These are phyloP conservation scores for Trametes coccinea DNA, from an alignment of 768 basidiomycete species.

Conservation along the genomic window DNA sequence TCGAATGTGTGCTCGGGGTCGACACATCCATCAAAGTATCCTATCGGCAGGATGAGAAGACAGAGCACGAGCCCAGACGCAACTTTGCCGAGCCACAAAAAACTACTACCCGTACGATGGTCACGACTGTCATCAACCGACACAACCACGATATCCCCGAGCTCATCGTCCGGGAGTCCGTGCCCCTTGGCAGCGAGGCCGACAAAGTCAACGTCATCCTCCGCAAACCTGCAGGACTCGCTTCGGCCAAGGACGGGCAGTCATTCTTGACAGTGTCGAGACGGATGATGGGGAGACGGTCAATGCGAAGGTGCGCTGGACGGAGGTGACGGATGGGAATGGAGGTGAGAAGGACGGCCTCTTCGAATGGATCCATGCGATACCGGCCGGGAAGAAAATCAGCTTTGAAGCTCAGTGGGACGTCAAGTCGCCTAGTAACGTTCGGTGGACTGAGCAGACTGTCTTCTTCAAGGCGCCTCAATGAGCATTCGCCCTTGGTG, in stretches of 20 bases:
- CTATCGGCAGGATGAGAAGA: constrained; percentile 44
- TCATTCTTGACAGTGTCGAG: constrained; percentile 41
- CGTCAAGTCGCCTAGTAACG: constrained; percentile 43
- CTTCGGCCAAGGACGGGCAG: constrained; percentile 45
- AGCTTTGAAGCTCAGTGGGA: constrained; percentile 55
- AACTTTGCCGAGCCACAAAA: constrained; percentile 46
- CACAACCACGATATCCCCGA: constrained; percentile 46
- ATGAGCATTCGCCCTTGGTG: no score
- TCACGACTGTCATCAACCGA: constrained; percentile 47
- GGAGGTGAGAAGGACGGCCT: constrained; percentile 56
- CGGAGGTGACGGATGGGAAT: constrained; percentile 42
- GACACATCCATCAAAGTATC: constrained; percentile 33
- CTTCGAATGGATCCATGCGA: constrained; percentile 53
- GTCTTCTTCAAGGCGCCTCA: background rate
- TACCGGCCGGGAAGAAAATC: constrained; percentile 46
- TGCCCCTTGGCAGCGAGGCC: constrained; percentile 42
- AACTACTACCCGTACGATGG: constrained; percentile 42
- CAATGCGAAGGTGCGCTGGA: constrained; percentile 36
- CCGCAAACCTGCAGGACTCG: constrained; percentile 47
- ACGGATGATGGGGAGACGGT: constrained; percentile 25
- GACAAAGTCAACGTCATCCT: constrained; percentile 47
- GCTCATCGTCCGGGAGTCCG: constrained; percentile 48
- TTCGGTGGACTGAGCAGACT: constrained; percentile 27
- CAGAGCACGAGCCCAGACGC: constrained; percentile 39
- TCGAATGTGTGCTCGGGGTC: constrained; percentile 54